Conservation (phyloP, 2,329 filamentous ascomycete species). For the Phaeoacremonium minimum region DNA sequence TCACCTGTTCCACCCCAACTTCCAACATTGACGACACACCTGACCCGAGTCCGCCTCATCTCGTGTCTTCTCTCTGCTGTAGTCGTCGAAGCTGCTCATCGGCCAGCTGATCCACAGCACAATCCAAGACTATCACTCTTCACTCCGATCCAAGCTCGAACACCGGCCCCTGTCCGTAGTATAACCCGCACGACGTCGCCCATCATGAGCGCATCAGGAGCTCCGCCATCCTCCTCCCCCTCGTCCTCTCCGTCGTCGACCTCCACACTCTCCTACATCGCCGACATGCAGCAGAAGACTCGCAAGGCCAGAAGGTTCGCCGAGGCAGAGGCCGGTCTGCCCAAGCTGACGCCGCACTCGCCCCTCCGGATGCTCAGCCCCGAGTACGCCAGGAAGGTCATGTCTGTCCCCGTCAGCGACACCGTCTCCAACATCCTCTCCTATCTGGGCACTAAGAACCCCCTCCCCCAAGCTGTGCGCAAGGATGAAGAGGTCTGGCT, state of each 20-base stretch:
- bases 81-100: no score
- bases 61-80: no score
- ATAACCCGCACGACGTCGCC: no score
- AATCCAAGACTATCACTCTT: no score
- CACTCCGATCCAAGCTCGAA: no score
- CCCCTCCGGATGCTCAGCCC: neutral
- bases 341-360: constrained; percentile 1
- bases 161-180: no score
- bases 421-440: constrained; percentile 36
- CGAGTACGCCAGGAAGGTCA: no score
- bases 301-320: constrained; percentile 4
- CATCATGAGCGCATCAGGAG: no score
- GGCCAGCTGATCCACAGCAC: no score
- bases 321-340: constrained; percentile 4
- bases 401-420: constrained; percentile 1
- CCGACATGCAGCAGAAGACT: constrained; percentile 5
- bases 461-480: constrained; percentile 55
- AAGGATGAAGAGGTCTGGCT: constrained; percentile 77
- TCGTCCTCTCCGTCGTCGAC: neutral
- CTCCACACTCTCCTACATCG: neutral
- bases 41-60: no score
- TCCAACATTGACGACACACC: no score
- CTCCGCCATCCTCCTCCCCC: neutral
- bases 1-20: no score
- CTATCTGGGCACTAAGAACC: constrained; percentile 49